Percentiles rank a stretch among this genome's conserved stretches.
Conservation (phyloP, 2,329 filamentous ascomycete genomes). For the Acephala macrosclerotiorum region DNA sequence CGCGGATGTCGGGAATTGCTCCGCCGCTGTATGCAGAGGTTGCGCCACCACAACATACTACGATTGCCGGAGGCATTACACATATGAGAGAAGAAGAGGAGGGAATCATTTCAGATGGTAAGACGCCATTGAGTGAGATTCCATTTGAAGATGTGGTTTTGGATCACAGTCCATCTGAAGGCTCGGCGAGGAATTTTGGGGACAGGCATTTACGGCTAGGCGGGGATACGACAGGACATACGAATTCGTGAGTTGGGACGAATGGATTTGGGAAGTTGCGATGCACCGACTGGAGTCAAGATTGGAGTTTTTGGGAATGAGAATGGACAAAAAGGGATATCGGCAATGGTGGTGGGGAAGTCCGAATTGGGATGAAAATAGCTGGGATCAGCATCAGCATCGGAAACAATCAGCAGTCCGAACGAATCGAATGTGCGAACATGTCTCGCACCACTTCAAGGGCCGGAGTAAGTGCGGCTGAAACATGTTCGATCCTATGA, state of each 20-base stretch:
- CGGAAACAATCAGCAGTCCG: background rate
- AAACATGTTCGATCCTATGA: background rate
- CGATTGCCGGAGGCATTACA: constrained; percentile 28
- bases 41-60: constrained; percentile 32
- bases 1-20: constrained; percentile 12
- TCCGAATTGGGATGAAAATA: constrained; percentile 8
- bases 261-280: background rate
- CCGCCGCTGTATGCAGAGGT: constrained; percentile 37
- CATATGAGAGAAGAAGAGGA: constrained; percentile 33
- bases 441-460: background rate
- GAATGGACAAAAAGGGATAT: no score
- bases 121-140: constrained; percentile 41
- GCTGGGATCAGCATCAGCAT: background rate
- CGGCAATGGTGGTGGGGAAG: background rate
- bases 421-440: background rate
- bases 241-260: constrained; percentile 32
- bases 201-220: constrained; percentile 29
- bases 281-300: background rate
- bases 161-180: constrained; percentile 27
- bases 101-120: constrained; percentile 38
- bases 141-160: constrained; percentile 40
- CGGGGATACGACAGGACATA: constrained; percentile 38
- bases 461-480: constrained; percentile 5
- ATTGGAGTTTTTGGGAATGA: background rate
- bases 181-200: constrained; percentile 32